Evolutionary conservation across 148 eudicot genomes (phyloP).

Genomic region (Persicaria maculosa): DNA sequence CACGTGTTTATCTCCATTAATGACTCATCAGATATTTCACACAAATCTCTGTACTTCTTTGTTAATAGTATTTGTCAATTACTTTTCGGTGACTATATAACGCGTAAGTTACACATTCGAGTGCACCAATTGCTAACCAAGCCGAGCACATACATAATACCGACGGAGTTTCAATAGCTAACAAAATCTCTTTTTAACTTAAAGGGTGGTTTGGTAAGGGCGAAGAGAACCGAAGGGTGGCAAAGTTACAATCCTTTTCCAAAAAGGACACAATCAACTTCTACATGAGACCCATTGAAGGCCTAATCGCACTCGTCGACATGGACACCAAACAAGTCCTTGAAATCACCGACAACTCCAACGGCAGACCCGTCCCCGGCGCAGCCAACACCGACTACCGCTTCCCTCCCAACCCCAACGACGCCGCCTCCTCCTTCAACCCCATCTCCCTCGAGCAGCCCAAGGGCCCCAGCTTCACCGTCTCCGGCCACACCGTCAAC

Average conservation of each 20-base stretch:
- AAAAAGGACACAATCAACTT: slow-evolving; percentile 67
- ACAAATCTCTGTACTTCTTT: no score
- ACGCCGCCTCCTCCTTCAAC: slow-evolving; percentile 29
- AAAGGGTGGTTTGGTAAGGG: slow-evolving; percentile 71
- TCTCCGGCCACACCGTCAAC: slow-evolving; percentile 45
- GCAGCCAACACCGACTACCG: slow-evolving; percentile 81
- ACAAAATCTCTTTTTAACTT: no score
- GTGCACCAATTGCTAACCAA: no score
- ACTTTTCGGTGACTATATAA: no score
- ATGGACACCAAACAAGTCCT: slow-evolving; percentile 60
- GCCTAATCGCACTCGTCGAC: slow-evolving; percentile 67
- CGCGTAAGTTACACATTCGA: no score
- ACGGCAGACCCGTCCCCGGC: slow-evolving; percentile 61
- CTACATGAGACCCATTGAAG: slow-evolving; percentile 97
- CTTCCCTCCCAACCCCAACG: slow-evolving; percentile 18
- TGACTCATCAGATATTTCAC: no score
- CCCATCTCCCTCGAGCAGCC: slow-evolving; percentile 59
- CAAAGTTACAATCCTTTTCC: slow-evolving; percentile 74
- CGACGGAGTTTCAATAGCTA: no score
- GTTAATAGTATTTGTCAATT: no score
- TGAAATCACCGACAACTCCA: slow-evolving; percentile 53
- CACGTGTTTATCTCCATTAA: no score
- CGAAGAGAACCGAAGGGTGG: slow-evolving; percentile 65
- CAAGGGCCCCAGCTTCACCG: slow-evolving; percentile 67
- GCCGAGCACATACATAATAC: no score